These are phyloP conservation scores for Ophiostoma montium DNA, from an alignment of 2,329 filamentous ascomycete species.

Conservation along the genomic window DNA sequence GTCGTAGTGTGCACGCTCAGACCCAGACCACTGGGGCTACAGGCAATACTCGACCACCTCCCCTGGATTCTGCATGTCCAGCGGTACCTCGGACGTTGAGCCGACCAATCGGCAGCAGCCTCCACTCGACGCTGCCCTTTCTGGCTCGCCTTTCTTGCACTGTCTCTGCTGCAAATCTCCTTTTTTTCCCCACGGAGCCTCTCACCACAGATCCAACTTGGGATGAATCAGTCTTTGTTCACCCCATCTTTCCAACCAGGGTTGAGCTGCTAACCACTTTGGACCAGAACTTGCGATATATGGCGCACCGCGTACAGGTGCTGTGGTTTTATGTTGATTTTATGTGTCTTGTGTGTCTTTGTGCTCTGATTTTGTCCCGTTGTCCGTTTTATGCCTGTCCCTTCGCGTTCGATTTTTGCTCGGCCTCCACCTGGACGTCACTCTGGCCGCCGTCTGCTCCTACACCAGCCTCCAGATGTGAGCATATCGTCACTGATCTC, in stretches of 20 bases:
- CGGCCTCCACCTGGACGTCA: not conserved
- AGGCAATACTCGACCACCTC: not conserved
- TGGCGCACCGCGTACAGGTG: no score
- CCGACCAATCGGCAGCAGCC: not conserved
- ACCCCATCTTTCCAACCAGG: no score
- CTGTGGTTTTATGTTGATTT: no score
- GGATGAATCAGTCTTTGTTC: not conserved
- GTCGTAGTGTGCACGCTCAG: slow-evolving; percentile 2
- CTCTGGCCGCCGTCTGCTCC: not conserved
- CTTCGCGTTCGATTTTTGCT: not conserved
- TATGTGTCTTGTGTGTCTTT: not conserved
- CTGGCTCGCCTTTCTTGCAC: not conserved
- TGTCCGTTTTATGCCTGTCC: no score
- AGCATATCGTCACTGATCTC: not conserved
- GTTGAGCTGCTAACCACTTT: no score
- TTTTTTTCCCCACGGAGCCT: not conserved
- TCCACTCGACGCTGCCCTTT: not conserved
- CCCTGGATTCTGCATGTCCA: not conserved
- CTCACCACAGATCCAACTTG: no score
- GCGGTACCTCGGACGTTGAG: not conserved
- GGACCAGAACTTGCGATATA: no score
- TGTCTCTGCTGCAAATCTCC: not conserved
- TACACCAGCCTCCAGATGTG: not conserved
- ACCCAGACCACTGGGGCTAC: not conserved
- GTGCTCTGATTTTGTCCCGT: no score